Conservation (phyloP, 495 filamentous ascomycete species). For the Tetracladium setigerum region DNA sequence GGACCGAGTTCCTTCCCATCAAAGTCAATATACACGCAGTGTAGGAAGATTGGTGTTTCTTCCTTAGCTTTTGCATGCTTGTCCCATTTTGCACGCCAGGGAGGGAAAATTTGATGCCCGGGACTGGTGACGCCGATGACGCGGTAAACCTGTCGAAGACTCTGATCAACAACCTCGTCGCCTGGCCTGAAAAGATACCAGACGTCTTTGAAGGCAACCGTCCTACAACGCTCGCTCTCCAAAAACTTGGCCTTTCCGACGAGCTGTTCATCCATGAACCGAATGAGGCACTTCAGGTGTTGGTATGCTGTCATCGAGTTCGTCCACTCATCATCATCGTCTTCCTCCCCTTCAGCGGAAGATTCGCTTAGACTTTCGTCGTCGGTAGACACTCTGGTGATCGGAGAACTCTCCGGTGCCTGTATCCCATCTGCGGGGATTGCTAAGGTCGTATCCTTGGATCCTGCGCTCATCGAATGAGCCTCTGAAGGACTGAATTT, state of each 20-base stretch:
- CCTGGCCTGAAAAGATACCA: slow-evolving; percentile 36
- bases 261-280: slow-evolving; percentile 27
- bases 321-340: slow-evolving; percentile 11
- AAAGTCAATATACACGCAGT: slow-evolving; percentile 34
- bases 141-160: slow-evolving; percentile 22
- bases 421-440: too few species aligned
- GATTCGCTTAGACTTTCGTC: background rate
- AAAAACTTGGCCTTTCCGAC: slow-evolving; percentile 8
- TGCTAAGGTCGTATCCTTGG: too few species aligned
- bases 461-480: too few species aligned
- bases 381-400: too few species aligned
- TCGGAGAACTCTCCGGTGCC: slow-evolving; percentile 19
- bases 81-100: slow-evolving; percentile 10
- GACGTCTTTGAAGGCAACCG: slow-evolving; percentile 30
- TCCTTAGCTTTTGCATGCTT: slow-evolving; percentile 7
- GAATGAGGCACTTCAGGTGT: slow-evolving; percentile 21
- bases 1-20: slow-evolving; percentile 33
- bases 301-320: slow-evolving; percentile 17
- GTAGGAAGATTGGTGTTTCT: slow-evolving; percentile 18
- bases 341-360: slow-evolving; percentile 2
- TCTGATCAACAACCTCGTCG: slow-evolving; percentile 21
- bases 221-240: slow-evolving; percentile 11
- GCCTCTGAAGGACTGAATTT: slow-evolving; percentile 9
- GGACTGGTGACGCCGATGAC: slow-evolving; percentile 20
- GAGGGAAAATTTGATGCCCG: slow-evolving; percentile 12